Percentiles rank a stretch among this genome's conserved stretches.
Evolutionary conservation across 2,329 filamentous ascomycete genomes (phyloP).

Genomic region (Aspergillus hortae): DNA sequence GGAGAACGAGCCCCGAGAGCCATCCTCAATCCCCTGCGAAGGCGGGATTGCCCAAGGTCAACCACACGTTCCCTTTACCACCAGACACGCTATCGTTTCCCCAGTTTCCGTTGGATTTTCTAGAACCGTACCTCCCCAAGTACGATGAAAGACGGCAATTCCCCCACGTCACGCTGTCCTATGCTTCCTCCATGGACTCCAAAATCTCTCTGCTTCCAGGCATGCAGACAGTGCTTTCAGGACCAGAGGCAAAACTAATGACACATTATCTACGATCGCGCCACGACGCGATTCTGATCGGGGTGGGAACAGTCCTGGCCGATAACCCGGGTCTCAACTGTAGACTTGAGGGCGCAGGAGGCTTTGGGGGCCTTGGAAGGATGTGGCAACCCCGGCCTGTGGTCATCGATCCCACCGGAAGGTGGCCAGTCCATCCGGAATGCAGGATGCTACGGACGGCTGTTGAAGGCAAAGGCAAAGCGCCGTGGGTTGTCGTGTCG

Average conservation of each 20-base stretch:
- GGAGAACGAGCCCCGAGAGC: conserved; percentile 19
- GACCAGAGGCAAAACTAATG: conserved; percentile 81
- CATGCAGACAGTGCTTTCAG: conserved; percentile 77
- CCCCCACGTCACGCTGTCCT: conserved; percentile 74
- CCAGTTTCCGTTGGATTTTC: conserved; percentile 41
- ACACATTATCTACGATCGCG: conserved; percentile 82
- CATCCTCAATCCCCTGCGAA: conserved; percentile 8
- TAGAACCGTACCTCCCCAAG: conserved; percentile 52
- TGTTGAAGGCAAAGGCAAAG: conserved; percentile 62
- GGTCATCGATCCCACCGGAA: conserved; percentile 72
- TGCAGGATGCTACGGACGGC: conserved; percentile 67
- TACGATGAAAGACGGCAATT: conserved; percentile 30
- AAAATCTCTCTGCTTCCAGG: conserved; percentile 73
- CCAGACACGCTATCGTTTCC: conserved; percentile 46
- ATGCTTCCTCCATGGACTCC: conserved; percentile 85
- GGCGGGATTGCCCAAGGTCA: conserved; percentile 9
- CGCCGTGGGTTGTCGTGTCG: conserved; percentile 67
- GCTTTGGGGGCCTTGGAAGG: conserved; percentile 52
- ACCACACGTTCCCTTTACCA: conserved; percentile 22
- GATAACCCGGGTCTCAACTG: conserved; percentile 87
- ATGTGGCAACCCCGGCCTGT: conserved; percentile 72
- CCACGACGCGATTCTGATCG: conserved; percentile 82
- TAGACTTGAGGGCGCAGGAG: conserved; percentile 61
- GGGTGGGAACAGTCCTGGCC: conserved; percentile 76
- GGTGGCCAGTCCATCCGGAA: conserved; percentile 62